phyloP scores from a whole-genome alignment of 208 protist species.

The Wallacemonas sp. region DNA sequence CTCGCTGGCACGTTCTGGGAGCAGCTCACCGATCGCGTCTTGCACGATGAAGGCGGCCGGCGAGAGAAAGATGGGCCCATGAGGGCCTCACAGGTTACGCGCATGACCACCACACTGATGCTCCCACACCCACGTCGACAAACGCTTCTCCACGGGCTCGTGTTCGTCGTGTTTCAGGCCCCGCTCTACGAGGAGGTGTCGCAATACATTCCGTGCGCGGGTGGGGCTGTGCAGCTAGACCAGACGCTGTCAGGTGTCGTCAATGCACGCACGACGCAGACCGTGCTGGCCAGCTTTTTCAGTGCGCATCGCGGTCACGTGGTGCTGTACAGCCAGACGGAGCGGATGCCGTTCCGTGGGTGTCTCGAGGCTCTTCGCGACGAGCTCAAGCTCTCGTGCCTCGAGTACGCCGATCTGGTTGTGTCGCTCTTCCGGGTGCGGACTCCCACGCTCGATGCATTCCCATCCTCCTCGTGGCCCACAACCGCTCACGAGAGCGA shows the following conservation, averaged over 20 bases:
- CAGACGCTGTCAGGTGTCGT: constrained; percentile 22
- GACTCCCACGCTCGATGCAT: no score
- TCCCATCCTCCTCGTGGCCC: constrained; percentile 18
- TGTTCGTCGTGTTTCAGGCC: constrained; percentile 64
- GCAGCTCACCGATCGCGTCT: not conserved
- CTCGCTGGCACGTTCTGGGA: constrained; percentile 13
- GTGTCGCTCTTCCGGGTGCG: constrained; percentile 29
- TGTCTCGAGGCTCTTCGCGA: constrained; percentile 40
- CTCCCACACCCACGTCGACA: constrained; percentile 34
- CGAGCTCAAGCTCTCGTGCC: constrained; percentile 35
- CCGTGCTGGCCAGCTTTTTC: constrained; percentile 35
- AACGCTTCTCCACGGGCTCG: constrained; percentile 44
- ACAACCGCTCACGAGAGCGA: no score
- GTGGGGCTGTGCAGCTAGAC: constrained; percentile 51
- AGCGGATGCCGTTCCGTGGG: constrained; percentile 36
- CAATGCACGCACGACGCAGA: constrained; percentile 8
- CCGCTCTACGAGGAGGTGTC: constrained; percentile 57
- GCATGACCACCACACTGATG: not conserved
- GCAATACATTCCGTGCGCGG: constrained; percentile 45
- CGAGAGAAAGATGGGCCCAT: not conserved
- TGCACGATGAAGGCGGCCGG: not conserved
- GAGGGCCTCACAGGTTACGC: not conserved
- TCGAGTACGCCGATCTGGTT: constrained; percentile 57
- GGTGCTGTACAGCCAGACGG: constrained; percentile 55
- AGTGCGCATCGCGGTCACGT: constrained; percentile 41